Evolutionary conservation across 352 stramenopile species (phyloP), one percentile per base, ranked within the genome.

Genomic region (Aphanomyces astaci): DNA sequence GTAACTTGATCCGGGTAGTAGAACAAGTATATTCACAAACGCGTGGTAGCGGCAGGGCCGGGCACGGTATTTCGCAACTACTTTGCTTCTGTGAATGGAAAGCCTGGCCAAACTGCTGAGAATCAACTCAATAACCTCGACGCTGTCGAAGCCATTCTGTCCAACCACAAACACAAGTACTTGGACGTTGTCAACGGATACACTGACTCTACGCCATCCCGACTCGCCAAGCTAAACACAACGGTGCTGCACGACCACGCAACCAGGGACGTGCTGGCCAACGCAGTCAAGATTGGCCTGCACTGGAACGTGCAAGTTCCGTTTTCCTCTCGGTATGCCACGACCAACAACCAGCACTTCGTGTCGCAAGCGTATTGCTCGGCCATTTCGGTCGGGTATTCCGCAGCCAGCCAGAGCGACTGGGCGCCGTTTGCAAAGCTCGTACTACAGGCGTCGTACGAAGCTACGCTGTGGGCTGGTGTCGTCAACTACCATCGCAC

Each of bases 11-110:
- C 9, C 11, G 5, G 17, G 10, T 28, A 2, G 46, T 4, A 13
- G 46, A 54, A 19, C 17, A 19, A 27, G 17, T 48, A 24, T 17
- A 48, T 22, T 27, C 11, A 31, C 22, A 2, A 2, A 48, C 7
- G 30, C 2, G 4, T 7, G 30, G 65, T 75, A 64, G 63, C 73
- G 9, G 73, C 67, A 25, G 60, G 36, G 17, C 64, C 68, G 10
- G 74, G 40, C 24, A 76, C 72, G 3, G 51, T 72, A 17, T 77
- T 71, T 46, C 71, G 74, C 7, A 79, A 79, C 53, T 79, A 79
- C 51, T 63, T 79, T 28, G 64, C 25, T 7, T 40, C 68, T 7
- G 33, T 69, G 22, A n/a, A 63, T 4, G 54, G 31, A 4, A 33
- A 39, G 59, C 19, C 24, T 32, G 54, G 39, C 28, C 49, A 73